Evolutionary conservation across 495 filamentous ascomycete species (phyloP).

Genomic region (Xanthoparmelia taractica): DNA sequence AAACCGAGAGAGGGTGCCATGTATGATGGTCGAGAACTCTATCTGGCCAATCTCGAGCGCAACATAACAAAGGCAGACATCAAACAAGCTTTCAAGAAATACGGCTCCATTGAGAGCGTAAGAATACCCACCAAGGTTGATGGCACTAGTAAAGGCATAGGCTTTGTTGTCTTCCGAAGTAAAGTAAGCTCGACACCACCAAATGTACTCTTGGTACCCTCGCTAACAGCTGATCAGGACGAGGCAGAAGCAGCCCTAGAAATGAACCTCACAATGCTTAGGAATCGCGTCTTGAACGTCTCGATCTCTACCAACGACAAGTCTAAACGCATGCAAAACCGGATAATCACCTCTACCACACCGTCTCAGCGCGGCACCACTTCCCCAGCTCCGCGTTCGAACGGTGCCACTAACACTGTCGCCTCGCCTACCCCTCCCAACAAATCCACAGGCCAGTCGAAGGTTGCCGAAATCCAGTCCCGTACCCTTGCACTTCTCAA

Average conservation of each 20-base stretch:
- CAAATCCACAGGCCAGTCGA: constrained; percentile 8
- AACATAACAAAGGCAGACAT: constrained; percentile 60
- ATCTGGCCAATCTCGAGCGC: constrained; percentile 65
- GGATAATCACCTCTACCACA: constrained; percentile 29
- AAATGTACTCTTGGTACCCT: not conserved
- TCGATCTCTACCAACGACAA: constrained; percentile 46
- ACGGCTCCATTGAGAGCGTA: constrained; percentile 63
- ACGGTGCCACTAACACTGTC: constrained; percentile 28
- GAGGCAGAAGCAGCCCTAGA: constrained; percentile 60
- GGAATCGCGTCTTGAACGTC: constrained; percentile 62
- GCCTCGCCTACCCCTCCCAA: constrained; percentile 17
- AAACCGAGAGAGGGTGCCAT: constrained; percentile 74
- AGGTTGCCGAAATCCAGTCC: constrained; percentile 30
- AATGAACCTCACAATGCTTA: constrained; percentile 65
- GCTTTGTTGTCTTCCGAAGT: constrained; percentile 65
- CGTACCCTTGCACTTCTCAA: constrained; percentile 53
- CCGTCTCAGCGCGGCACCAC: constrained; percentile 28
- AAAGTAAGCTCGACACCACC: constrained; percentile 41
- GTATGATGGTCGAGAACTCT: constrained; percentile 79
- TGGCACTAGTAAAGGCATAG: constrained; percentile 63
- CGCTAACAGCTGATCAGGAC: constrained; percentile 35
- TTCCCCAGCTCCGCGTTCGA: constrained; percentile 30
- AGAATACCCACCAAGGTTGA: constrained; percentile 56
- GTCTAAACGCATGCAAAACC: constrained; percentile 41
- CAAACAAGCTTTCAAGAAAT: constrained; percentile 59